phyloP scores from a whole-genome alignment of 768 basidiomycete genomes.

The Naganishia onofrii region DNA sequence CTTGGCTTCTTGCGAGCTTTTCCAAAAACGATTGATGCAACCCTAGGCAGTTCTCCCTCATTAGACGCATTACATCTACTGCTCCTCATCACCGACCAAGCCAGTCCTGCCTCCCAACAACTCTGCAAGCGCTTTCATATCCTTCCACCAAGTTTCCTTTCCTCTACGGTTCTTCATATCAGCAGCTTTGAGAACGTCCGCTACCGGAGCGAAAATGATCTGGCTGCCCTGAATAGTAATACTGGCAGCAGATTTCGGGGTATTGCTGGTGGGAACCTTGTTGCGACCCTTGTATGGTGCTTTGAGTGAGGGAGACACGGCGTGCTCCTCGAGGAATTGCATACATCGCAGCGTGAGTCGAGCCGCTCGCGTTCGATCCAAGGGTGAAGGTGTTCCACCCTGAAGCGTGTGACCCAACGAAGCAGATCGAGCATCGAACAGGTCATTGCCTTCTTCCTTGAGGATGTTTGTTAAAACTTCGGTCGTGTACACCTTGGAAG shows the following conservation, averaged over 20 bases:
- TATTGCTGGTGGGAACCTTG: conserved; percentile 30
- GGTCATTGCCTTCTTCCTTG: conserved; percentile 83
- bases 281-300: conserved; percentile 61
- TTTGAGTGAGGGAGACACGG: conserved; percentile 58
- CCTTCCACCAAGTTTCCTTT: conserved; percentile 73
- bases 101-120: conserved; percentile 59
- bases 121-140: conserved; percentile 68
- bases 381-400: conserved; percentile 90
- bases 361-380: conserved; percentile 86
- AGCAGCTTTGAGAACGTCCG: conserved; percentile 77
- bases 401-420: conserved; percentile 95
- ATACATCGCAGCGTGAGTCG: conserved; percentile 89
- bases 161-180: conserved; percentile 89
- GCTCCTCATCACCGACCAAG: conserved; percentile 7
- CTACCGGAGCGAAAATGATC: conserved; percentile 77
- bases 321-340: conserved; percentile 85
- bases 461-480: conserved; percentile 89
- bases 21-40: neutral
- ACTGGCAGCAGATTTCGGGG: conserved; percentile 69
- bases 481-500: conserved; percentile 86
- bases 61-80: neutral
- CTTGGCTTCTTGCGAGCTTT: neutral
- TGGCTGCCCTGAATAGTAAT: conserved; percentile 84
- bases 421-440: conserved; percentile 94
- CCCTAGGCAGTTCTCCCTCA: neutral